Conservation (phyloP, 2,329 filamentous ascomycete genomes). For the Alternaria ventricosa region DNA sequence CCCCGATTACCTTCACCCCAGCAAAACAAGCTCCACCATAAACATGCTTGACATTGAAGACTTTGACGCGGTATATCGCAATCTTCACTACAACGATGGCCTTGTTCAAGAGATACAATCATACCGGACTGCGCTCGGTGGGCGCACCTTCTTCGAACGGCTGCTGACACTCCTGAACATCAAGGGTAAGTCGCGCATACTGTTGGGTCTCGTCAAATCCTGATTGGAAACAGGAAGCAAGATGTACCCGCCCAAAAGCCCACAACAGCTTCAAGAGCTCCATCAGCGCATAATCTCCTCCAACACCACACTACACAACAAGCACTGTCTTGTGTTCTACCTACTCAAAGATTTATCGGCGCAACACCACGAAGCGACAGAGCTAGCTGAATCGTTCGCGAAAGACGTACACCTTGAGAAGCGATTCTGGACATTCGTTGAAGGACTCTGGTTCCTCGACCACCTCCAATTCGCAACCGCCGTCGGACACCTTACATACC, state of each 20-base stretch:
- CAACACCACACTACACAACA: conserved; percentile 73
- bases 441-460: conserved; percentile 83
- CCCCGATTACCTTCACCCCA: not conserved
- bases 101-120: conserved; percentile 65
- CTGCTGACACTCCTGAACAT: conserved; percentile 74
- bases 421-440: conserved; percentile 81
- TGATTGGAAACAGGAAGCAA: conserved; percentile 57
- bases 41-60: conserved; percentile 69
- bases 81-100: conserved; percentile 32
- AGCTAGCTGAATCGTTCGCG: conserved; percentile 66
- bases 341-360: conserved; percentile 76
- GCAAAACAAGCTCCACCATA: not conserved
- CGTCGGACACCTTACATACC: conserved; percentile 78
- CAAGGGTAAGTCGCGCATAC: conserved; percentile 61
- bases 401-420: conserved; percentile 69
- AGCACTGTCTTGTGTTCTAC: conserved; percentile 84
- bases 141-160: conserved; percentile 79
- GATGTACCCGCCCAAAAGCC: conserved; percentile 76
- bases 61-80: conserved; percentile 71
- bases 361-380: conserved; percentile 54
- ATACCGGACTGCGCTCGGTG: conserved; percentile 71
- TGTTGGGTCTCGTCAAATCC: not conserved
- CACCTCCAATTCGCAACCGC: conserved; percentile 69
- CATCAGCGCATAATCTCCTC: conserved; percentile 73
- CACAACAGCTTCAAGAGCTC: conserved; percentile 70